Evolutionary conservation across 1,139 yeast species (phyloP).

Genomic region (Ogataea hybrid): DNA sequence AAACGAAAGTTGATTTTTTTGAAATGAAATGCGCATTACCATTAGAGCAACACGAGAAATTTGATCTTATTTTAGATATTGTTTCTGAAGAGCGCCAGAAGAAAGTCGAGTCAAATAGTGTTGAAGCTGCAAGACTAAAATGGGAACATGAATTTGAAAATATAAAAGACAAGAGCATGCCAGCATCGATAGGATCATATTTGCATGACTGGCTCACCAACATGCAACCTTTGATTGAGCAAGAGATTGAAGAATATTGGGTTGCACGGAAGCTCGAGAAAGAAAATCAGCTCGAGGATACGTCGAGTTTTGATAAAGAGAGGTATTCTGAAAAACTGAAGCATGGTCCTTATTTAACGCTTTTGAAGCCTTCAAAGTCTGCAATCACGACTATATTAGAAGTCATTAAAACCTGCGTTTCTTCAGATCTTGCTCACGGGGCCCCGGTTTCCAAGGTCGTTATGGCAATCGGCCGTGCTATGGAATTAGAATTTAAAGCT

Average conservation of each 20-base stretch:
- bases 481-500: constrained; percentile 80
- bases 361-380: constrained; percentile 76
- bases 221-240: constrained; percentile 65
- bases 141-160: constrained; percentile 86
- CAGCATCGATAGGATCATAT: constrained; percentile 64
- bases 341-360: constrained; percentile 76
- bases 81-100: constrained; percentile 76
- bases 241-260: constrained; percentile 55
- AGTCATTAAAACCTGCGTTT: constrained; percentile 61
- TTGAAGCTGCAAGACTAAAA: constrained; percentile 81
- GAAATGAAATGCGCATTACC: constrained; percentile 53
- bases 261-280: constrained; percentile 32
- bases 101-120: constrained; percentile 71
- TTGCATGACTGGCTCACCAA: constrained; percentile 76
- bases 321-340: constrained; percentile 52
- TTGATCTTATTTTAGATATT: constrained; percentile 63
- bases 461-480: constrained; percentile 75
- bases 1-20: constrained; percentile 52
- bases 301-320: constrained; percentile 34
- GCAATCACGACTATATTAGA: constrained; percentile 85
- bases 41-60: constrained; percentile 51
- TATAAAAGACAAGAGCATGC: constrained; percentile 48
- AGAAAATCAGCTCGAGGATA: constrained; percentile 12
- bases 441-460: constrained; percentile 85
- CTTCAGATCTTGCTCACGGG: constrained; percentile 79